Conservation (phyloP, 257 asterid genomes). For the Lantana camara region DNA sequence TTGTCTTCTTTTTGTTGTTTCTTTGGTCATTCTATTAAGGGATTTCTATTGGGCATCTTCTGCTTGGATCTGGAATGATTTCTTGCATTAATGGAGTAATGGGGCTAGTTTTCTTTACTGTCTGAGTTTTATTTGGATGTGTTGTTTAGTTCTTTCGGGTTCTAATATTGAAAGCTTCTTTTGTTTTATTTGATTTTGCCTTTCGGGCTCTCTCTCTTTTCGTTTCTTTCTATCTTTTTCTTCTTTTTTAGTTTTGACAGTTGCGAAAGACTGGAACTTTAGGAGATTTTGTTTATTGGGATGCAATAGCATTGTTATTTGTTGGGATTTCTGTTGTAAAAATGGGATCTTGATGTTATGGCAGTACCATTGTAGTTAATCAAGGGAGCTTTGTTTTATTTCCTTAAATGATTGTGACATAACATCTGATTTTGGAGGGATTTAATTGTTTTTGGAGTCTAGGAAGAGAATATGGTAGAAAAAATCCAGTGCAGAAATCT, state of each 20-base stretch:
- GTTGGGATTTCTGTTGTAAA: constrained; percentile 3
- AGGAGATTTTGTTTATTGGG: neutral
- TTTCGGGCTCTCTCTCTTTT: constrained; percentile 18
- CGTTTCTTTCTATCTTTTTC: no score
- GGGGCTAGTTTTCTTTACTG: neutral
- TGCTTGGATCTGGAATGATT: constrained; percentile 40
- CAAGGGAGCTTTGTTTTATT: neutral
- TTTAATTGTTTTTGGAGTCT: neutral
- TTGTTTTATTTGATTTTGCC: constrained; percentile 14
- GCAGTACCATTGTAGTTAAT: neutral
- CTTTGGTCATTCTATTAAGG: constrained; percentile 22
- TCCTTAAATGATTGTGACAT: no score
- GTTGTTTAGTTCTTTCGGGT: constrained; percentile 18
- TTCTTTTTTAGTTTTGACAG: neutral
- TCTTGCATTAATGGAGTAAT: neutral
- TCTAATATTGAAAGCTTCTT: constrained; percentile 11
- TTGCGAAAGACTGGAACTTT: neutral
- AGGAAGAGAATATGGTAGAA: neutral
- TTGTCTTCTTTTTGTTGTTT: constrained; percentile 29
- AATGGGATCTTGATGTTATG: neutral
- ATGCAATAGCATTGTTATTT: constrained; percentile 1
- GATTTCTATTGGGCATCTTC: constrained; percentile 18
- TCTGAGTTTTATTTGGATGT: neutral
- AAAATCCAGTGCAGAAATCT: neutral
- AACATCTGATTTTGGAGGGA: no score